Conservation (phyloP, 208 protist genomes). For the Leishmania turanica region DNA sequence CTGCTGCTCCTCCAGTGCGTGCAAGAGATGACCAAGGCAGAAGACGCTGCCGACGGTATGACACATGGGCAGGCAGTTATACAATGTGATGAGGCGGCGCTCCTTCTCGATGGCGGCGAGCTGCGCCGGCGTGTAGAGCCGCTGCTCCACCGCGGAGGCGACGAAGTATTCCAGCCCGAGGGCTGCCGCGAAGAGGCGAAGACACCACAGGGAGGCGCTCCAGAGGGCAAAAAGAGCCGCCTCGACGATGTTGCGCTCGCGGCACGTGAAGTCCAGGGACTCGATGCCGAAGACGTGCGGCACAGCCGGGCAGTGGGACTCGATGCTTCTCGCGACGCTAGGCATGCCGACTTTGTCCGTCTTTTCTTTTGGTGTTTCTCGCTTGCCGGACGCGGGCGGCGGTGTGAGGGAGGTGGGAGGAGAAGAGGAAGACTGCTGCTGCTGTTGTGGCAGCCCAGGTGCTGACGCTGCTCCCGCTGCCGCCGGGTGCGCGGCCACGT, state of each 20-base stretch:
- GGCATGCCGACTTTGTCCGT: not conserved
- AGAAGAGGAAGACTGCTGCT: not conserved
- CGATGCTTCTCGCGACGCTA: not conserved
- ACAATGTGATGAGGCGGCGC: slow-evolving; percentile 53
- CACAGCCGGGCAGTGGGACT: slow-evolving; percentile 2
- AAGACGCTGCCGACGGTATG: slow-evolving; percentile 76
- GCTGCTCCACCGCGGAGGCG: slow-evolving; percentile 1
- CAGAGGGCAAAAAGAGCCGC: slow-evolving; percentile 17
- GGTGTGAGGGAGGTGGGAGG: not conserved
- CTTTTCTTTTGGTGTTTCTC: not conserved
- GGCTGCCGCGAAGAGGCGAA: slow-evolving; percentile 22
- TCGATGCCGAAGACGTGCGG: slow-evolving; percentile 26
- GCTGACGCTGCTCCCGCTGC: not conserved
- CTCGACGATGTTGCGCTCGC: slow-evolving; percentile 17
- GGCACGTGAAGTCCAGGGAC: slow-evolving; percentile 7
- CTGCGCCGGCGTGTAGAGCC: slow-evolving; percentile 18
- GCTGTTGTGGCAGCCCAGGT: not conserved
- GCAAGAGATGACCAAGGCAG: slow-evolving; percentile 63
- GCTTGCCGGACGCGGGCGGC: not conserved
- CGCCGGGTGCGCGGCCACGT: slow-evolving; percentile 12
- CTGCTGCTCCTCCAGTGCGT: slow-evolving; percentile 62
- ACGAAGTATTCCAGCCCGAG: slow-evolving; percentile 21
- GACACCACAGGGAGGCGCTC: slow-evolving; percentile 20
- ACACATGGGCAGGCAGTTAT: slow-evolving; percentile 86
- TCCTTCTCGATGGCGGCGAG: slow-evolving; percentile 22